Evolutionary conservation across 2,329 filamentous ascomycete species (phyloP).

Genomic region (Fusarium xylarioides): DNA sequence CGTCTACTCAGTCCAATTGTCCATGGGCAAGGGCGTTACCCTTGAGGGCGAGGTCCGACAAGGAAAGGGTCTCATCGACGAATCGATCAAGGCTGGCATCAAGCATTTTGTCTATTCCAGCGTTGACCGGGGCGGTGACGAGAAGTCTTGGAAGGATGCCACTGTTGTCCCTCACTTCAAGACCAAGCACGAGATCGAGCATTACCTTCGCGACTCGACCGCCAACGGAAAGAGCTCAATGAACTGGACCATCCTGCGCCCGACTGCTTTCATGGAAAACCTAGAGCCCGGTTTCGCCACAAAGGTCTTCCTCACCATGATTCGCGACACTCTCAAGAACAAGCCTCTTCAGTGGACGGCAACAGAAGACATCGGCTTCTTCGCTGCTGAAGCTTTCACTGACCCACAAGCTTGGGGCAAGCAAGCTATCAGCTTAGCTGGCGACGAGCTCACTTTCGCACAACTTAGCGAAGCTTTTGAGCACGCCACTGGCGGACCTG

Average conservation of each 20-base stretch:
- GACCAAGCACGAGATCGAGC: slow-evolving; percentile 26
- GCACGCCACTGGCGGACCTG: neutral
- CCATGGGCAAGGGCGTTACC: slow-evolving; percentile 20
- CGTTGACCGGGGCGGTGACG: slow-evolving; percentile 40
- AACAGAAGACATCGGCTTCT: slow-evolving; percentile 21
- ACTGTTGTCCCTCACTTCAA: slow-evolving; percentile 39
- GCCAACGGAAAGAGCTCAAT: slow-evolving; percentile 30
- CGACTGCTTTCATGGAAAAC: slow-evolving; percentile 54
- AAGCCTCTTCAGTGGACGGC: slow-evolving; percentile 36
- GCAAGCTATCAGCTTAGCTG: slow-evolving; percentile 7
- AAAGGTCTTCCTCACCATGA: slow-evolving; percentile 46
- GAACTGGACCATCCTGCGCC: slow-evolving; percentile 51
- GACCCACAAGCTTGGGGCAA: neutral
- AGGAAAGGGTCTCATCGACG: slow-evolving; percentile 25
- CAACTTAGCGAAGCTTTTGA: slow-evolving; percentile 20
- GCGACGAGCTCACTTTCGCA: slow-evolving; percentile 22
- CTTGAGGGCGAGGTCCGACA: slow-evolving; percentile 18
- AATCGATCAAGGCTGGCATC: slow-evolving; percentile 9
- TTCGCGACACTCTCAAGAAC: slow-evolving; percentile 42
- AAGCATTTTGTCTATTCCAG: slow-evolving; percentile 46
- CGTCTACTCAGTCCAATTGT: slow-evolving; percentile 25
- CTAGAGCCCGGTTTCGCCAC: slow-evolving; percentile 44
- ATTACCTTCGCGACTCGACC: slow-evolving; percentile 19
- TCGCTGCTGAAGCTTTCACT: slow-evolving; percentile 10
- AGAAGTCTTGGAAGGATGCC: slow-evolving; percentile 36